Percentiles rank a stretch among this genome's conserved stretches.
These are phyloP conservation scores for Ensete ventricosum DNA, from an alignment of 176 grass and related monocot genomes.

Conservation along the genomic window DNA sequence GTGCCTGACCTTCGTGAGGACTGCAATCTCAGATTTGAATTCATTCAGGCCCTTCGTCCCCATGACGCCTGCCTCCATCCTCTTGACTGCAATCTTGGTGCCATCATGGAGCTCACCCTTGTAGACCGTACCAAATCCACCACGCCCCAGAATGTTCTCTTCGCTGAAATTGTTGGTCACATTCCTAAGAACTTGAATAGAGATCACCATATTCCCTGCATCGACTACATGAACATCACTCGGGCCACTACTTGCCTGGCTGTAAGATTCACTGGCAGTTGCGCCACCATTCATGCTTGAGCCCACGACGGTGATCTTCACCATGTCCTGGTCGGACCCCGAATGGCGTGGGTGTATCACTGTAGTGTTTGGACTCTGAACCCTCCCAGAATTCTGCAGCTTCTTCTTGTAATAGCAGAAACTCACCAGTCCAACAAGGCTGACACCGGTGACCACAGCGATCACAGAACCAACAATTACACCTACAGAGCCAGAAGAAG, in stretches of 20 bases:
- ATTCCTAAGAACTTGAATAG: conserved; percentile 13
- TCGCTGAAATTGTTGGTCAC: conserved; percentile 24
- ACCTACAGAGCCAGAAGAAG: background rate
- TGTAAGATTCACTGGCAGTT: background rate
- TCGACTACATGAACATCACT: conserved; percentile 17
- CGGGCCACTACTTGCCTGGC: background rate
- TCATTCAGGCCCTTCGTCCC: conserved; percentile 11
- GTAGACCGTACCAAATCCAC: conserved; percentile 28
- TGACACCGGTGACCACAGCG: background rate
- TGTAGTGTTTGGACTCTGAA: background rate
- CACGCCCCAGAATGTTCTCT: conserved; percentile 20
- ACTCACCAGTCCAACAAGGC: background rate
- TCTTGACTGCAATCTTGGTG: conserved; percentile 26
- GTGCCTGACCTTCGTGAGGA: conserved; percentile 24
- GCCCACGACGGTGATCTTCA: conserved; percentile 8
- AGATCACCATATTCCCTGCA: conserved; percentile 10
- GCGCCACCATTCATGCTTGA: background rate
- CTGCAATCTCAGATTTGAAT: conserved; percentile 22
- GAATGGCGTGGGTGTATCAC: conserved; percentile 1
- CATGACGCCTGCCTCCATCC: conserved; percentile 13
- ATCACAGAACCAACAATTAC: conserved; percentile 1
- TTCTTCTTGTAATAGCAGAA: conserved; percentile 7
- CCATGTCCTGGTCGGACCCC: conserved; percentile 7
- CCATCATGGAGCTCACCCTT: conserved; percentile 25
- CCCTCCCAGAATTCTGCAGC: background rate